Conservation (phyloP, 2,329 filamentous ascomycete species). For the Acarospora socialis region DNA sequence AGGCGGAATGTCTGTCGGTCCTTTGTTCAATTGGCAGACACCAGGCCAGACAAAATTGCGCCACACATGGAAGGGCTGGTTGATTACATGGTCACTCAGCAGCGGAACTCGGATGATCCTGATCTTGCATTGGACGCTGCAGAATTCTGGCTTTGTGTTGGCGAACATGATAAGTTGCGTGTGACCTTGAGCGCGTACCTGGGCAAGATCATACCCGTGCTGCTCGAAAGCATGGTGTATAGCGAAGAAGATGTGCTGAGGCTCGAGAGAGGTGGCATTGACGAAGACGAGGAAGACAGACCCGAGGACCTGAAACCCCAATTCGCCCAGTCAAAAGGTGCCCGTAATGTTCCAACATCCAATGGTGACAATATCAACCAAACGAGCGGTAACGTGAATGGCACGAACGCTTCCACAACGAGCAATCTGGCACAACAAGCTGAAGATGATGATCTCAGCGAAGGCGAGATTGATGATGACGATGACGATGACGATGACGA, state of each 20-base stretch:
- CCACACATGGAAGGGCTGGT: conserved; percentile 81
- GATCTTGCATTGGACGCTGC: conserved; percentile 88
- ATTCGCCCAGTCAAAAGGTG: conserved; percentile 60
- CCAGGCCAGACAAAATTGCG: conserved; percentile 75
- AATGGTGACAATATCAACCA: conserved; percentile 24
- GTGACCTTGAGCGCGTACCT: conserved; percentile 64
- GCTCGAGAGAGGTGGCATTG: conserved; percentile 69
- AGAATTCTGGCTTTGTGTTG: conserved; percentile 92
- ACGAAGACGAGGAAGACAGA: conserved; percentile 83
- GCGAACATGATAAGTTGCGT: conserved; percentile 72
- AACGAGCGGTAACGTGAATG: conserved; percentile 38
- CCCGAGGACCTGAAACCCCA: conserved; percentile 82
- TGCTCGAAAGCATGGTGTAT: conserved; percentile 93
- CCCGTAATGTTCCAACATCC: conserved; percentile 40
- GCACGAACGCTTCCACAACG: conserved; percentile 37
- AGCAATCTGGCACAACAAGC: conserved; percentile 32
- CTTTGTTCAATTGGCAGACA: conserved; percentile 83
- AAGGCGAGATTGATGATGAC: conserved; percentile 70
- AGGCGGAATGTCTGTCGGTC: conserved; percentile 85
- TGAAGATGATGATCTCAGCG: conserved; percentile 60
- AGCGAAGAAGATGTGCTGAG: conserved; percentile 82
- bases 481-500: conserved; percentile 59
- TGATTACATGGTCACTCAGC: conserved; percentile 83
- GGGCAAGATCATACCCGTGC: conserved; percentile 70
- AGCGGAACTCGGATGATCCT: conserved; percentile 65